A percentile compares a stretch with the other conserved stretches of the same genome.
Conservation (phyloP, 2,329 filamentous ascomycete genomes). For the Beauveria caledonica region DNA sequence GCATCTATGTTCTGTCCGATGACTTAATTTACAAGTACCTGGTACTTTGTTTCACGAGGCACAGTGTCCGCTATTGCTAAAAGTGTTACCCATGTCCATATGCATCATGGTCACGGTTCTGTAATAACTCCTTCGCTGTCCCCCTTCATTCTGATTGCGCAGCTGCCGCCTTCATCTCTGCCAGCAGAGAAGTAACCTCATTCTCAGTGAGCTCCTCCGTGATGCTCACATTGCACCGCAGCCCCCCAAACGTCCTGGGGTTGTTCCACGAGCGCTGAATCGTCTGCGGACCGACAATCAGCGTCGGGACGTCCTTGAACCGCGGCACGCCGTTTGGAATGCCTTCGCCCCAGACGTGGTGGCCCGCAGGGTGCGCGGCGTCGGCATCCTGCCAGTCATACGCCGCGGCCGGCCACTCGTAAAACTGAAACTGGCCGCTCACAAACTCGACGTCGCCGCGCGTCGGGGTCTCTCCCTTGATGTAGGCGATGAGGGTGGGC, state of each 20-base stretch:
- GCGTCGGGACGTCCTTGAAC: neutral
- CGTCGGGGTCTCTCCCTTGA: neutral
- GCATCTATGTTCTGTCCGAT: neutral
- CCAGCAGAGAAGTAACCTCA: constrained; percentile 4
- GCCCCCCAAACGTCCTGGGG: neutral
- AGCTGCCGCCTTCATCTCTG: constrained; percentile 6
- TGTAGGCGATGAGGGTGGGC: neutral
- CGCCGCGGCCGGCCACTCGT: constrained; percentile 8
- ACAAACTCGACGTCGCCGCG: neutral
- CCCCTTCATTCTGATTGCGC: neutral
- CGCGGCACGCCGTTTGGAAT: neutral
- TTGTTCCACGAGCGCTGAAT: constrained; percentile 7
- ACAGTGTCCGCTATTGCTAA: neutral
- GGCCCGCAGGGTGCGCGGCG: neutral
- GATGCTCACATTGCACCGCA: neutral
- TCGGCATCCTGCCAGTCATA: neutral
- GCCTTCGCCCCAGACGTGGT: neutral
- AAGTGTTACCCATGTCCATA: neutral
- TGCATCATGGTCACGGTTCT: neutral
- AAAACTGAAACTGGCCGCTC: constrained; percentile 2
- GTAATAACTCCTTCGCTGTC: neutral
- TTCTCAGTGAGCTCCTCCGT: neutral
- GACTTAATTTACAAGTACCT: neutral
- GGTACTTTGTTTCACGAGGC: neutral
- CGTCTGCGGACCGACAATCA: constrained; percentile 6